Conservation (phyloP, 2,329 filamentous ascomycete genomes). For the Trichoderma sp. region DNA sequence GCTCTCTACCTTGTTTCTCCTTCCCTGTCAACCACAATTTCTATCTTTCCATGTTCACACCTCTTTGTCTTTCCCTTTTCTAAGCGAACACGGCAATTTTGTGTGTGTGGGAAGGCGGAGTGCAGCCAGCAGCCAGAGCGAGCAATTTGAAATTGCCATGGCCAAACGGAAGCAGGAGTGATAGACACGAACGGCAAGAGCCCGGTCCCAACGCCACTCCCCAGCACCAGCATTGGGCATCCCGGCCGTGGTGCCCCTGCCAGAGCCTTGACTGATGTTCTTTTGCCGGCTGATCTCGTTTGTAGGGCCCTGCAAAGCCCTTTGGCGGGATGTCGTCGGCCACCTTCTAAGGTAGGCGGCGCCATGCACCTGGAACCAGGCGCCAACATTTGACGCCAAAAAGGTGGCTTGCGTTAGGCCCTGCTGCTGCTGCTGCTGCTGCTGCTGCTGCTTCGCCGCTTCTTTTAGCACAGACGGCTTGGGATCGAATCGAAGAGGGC, state of each 20-base stretch:
- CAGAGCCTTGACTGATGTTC: too few relatives aligned
- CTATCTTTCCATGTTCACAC: background rate
- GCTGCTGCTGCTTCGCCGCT: background rate
- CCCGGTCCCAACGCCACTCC: background rate
- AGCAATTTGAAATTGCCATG: conserved; percentile 6
- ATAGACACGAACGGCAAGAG: background rate
- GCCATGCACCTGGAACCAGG: conserved; percentile 16
- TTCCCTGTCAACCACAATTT: background rate
- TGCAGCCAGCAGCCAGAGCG: too few relatives aligned
- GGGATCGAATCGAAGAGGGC: background rate
- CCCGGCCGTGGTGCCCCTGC: background rate
- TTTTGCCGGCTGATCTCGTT: conserved; percentile 13
- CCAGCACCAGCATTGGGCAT: conserved; percentile 16
- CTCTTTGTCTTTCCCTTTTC: background rate
- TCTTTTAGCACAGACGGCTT: too few relatives aligned
- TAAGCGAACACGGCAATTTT: background rate
- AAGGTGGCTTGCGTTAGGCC: conserved; percentile 3
- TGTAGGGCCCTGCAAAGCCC: background rate
- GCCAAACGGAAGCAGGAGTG: conserved; percentile 13
- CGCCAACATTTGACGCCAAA: conserved; percentile 12
- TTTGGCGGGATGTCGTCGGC: too few relatives aligned
- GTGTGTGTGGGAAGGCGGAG: background rate
- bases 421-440: background rate
- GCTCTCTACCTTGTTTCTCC: background rate
- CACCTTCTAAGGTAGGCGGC: conserved; percentile 4